Evolutionary conservation across 2,329 filamentous ascomycete species (phyloP), one percentile per base, ranked within the genome.

Genomic region (Thielaviopsis ethacetica): DNA sequence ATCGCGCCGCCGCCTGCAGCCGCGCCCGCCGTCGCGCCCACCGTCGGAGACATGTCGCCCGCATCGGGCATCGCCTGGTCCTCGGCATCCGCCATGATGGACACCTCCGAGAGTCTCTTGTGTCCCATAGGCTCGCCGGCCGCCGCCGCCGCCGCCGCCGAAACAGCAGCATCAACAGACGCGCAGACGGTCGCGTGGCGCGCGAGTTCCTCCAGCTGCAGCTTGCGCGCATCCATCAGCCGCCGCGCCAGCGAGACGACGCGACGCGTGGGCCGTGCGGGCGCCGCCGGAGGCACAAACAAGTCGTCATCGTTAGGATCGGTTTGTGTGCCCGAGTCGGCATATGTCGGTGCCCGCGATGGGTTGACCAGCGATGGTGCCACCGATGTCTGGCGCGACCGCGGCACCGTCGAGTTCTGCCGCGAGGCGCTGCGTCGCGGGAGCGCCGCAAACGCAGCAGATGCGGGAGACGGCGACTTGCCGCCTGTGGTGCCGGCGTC

Each of bases 201-300:
- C 68, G 65, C 22, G 69, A 74, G 24, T 72, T 64, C 26, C 70
- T 73, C 56, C 17, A 58, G 21, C 9, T 53, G 56, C n/a, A 34
- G 26, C 62, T 75, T 70, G 15, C 77, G 72, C 62, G 69, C 76
- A 63, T 75, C 76, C 9, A 82, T 65, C 3, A 82, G 66, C 17
- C 78, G 74, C 62, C 75, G 75, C 1, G 79, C 76, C 2, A 82
- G 68, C 0, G 78, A 77, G 3, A 81, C 73, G 13, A 82, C 71
- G 34, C 74, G 72, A 56, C 75, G 76, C 62, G 70, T 77, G 0
- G 71, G 70, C 47, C 71, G 72, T 0, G 70, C 66, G 0, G 70
- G 65, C 53, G 68, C 67, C 5, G 60, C 64, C 1, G 66, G 63
- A 30, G 70, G 69, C 62, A 73, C 76, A 61, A 75, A 80, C 76